Base-by-base conservation (phyloP, 2,329 filamentous ascomycete species). In the Calcarisporium arbuscula region DNA sequence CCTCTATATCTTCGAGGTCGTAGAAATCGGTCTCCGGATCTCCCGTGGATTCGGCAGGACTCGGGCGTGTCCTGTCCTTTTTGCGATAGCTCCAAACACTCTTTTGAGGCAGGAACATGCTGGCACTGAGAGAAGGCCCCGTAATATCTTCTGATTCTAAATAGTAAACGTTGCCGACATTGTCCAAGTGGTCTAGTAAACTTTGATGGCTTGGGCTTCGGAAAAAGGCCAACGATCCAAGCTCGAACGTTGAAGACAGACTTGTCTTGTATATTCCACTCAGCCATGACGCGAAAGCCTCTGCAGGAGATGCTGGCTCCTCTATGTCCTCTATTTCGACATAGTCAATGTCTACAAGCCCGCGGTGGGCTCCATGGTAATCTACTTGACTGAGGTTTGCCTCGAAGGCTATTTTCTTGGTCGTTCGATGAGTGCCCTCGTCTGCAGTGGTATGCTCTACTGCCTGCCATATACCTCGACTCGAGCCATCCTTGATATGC, bases 51-150 rank as follows among this genome's bases (percentile, higher is more conserved):
- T 49, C 36, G 6, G 52, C 45, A 20, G 40, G 44, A 23, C 44
- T 51, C 28, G 48, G 47, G 15, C 30, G 44, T 32, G 34, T 30
- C 6, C 31, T 36, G 12, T 50, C 42, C 19, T 43, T 46, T 41
- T 66, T 65, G 36, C 64, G 53, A 43, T 73, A 70, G 46, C 61
- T 73, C 63, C 69, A 70, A 25, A 74, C 60, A 39, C 64, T 64
- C 36, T 60, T 61, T 38, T 66, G 67, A 5, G 70, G 65, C 5
- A 72, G 49, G 38, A 77, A 70, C 56, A 76, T 64, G 40, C 62
- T 69, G 32, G 72, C 66, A 29, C 67, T 72, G 17, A 75, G 54
- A n/a, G 69, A 74, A 41, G 72, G 69, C 9, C 74, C 59, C 10
- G 68, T 64, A 12, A 70, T 64, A 36, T 71, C 67, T 12, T 61